Base-by-base conservation (phyloP, 2,329 filamentous ascomycete species). In the Westerdykella ornata region DNA sequence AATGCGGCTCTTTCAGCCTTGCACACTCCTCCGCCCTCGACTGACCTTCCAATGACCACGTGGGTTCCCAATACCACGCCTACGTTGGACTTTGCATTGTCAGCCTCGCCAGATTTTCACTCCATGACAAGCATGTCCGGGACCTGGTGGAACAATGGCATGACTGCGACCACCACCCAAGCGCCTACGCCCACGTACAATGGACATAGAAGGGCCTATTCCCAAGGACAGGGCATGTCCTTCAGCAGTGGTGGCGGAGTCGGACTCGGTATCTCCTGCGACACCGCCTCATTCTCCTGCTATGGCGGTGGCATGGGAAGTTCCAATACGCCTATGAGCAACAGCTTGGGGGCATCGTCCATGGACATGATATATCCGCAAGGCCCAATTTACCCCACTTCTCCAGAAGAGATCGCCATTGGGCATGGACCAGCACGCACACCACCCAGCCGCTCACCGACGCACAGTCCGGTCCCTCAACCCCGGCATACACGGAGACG, bases 1-100 rank as follows among this genome's bases (percentile, higher is more conserved):
- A 53, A 49, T 42, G 52, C 48, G 44, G 56, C 56, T 49, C 57
- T 65, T 38, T 62, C 61, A 59, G 63, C 64, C 54, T 62, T 62
- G 47, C 57, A 62, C 37, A 66, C 62, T 37, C 64, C 61, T 39
- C 62, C 62, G 31, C 51, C 58, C 29, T 59, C 61, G n/a, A 47
- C 56, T 26, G 52, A 53, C 2, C 45, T 64, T 34, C 44, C 57
- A 13, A 57, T 57, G 46, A 47, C 50, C 18, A 49, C 57, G 39
- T 66, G 62, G 64, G 58, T 46, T 14, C 46, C 57, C 17, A 55
- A 57, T 17, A 44, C 55, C 3, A 53, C 56, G 17, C 47, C 53
- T 4, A 51, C 45, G 16, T 42, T 66, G 12, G 57, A 65, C 8
- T 65, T 61, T 41, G 38, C 45, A 5, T 63, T 60, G 35, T 54